Conservation (phyloP, 768 basidiomycete species). For the Rhodotorula diobovata region DNA sequence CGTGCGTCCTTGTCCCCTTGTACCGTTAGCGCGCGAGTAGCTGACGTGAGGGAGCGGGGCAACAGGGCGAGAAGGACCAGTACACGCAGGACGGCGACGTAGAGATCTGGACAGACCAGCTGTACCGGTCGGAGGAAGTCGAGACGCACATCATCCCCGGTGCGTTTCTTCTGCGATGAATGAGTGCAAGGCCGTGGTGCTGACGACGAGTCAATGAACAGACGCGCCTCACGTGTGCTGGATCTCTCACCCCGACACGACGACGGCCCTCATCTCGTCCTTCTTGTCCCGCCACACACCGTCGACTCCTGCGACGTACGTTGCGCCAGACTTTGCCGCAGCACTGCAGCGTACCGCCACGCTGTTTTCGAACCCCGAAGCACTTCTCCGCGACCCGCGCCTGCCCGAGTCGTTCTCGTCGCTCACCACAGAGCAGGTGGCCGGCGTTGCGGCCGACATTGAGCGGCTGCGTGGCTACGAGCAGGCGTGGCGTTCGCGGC, state of each 20-base stretch:
- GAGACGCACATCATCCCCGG: background rate
- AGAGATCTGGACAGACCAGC: background rate
- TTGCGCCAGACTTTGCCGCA: background rate
- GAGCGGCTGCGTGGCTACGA: background rate
- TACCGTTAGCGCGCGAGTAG: no score
- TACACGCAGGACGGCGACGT: background rate
- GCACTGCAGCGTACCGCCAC: background rate
- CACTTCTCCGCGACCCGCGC: conserved; percentile 3
- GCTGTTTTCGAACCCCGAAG: background rate
- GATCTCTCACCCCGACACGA: background rate
- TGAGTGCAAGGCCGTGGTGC: accelerated
- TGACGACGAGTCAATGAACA: background rate
- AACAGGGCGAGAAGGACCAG: background rate
- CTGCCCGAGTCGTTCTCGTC: conserved; percentile 1
- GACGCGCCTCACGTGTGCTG: background rate
- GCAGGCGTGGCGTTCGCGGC: background rate
- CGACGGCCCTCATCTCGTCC: background rate
- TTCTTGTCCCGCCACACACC: background rate
- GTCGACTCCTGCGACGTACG: background rate
- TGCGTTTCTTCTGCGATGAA: background rate
- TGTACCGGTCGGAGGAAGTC: background rate
- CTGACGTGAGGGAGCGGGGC: no score
- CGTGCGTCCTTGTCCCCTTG: background rate
- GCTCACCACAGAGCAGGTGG: background rate
- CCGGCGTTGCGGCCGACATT: background rate